Evolutionary conservation across 192 early-diverging fungal species (phyloP), one percentile per base, ranked within the genome.

Genomic region (Coemansia sp.): DNA sequence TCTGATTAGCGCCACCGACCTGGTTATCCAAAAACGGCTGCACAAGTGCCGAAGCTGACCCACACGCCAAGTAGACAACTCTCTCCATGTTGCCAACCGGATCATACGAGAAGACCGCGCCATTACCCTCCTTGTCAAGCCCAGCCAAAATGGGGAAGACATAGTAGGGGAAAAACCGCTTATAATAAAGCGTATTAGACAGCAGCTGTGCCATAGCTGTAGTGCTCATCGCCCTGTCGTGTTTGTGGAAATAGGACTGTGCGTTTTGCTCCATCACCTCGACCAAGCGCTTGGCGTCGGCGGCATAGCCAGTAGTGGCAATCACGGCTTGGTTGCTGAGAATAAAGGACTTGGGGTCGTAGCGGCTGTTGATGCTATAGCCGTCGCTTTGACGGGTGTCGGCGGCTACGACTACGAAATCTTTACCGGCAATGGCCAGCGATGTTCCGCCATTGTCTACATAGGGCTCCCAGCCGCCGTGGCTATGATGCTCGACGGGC

Each of bases 1-100:
- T 67, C 68, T 88, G 88, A 75, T 95, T 91, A 72, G 90, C 89
- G 66, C 85, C 83, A 14, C 85, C 87, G 61, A 99, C 85, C 85
- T 95, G 93, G 77, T 93, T 96, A 71, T 99, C 97, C 73, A 99
- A 80, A 73, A 99, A 98, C 46, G 97, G 95, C 79, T 97, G 96
- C 59, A 99, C 89, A 33, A 99, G 81, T 18, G 92, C 85, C n/a
- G 89, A 85, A 20, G 91, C 94, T 53, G 93, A 94, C 7, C 97
- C 97, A 70, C 71, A 84, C 20, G 91, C 90, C 56, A 84, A 83
- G 83, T 87, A 92, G 16, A 74, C 62, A 31, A 91, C 90, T 48
- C 92, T 82, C 67, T 95, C 90, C 69, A 87, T 93, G 34, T 90
- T 95, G 34, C 97, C 97, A 16, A 99, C 85, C 5, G 96, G 88